Base-by-base conservation (phyloP, 2,329 filamentous ascomycete species). In the Neobulgaria alba region DNA sequence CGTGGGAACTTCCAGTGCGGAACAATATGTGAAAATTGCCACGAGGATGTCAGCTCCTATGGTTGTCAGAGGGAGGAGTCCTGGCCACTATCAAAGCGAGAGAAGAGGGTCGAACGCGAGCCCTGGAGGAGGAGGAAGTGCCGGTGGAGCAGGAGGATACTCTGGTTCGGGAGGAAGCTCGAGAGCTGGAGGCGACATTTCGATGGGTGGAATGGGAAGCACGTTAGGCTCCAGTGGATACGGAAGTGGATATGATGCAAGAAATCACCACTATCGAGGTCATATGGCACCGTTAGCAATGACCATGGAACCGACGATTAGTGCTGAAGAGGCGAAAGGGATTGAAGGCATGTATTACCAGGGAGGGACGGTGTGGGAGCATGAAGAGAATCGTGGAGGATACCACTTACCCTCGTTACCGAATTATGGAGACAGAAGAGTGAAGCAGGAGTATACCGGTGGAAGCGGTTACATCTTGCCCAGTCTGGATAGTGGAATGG, bases 31-130 rank as follows among this genome's bases (percentile, higher is more conserved):
- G 34, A 73, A 76, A 46, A 65, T 82, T 39, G 77, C 77, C 1
- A 68, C 70, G 30, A 66, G 67, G 33, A 67, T 75, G 47, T 81
- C 77, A 10, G 69, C 75, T 31, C 73, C 69, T 38, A 76, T 82
- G 63, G 77, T 82, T 8, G 77, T 82, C n/a, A 73, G 78, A 19
- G 78, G 78, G 17, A 67, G 78, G 18, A 79, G 73, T 17, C 78
- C 78, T 1, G 77, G 77, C 2, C 78, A 78, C 52, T 78, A 78
- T 57, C 71, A 73, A 41, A 71, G 72, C 42, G 68, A 69, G 29
- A 61, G 72, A 21, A 65, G 71, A 40, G 64, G 70, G 36, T 57
- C 53, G 35, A 73, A 69, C 49, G 64, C 69, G 10, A 75, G 72
- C 45, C 71, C 73, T 53, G 75, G 73, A 39, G 72, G 72, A 4